Conservation (phyloP, 2,329 filamentous ascomycete species). For the Dactylonectria estremocensis region DNA sequence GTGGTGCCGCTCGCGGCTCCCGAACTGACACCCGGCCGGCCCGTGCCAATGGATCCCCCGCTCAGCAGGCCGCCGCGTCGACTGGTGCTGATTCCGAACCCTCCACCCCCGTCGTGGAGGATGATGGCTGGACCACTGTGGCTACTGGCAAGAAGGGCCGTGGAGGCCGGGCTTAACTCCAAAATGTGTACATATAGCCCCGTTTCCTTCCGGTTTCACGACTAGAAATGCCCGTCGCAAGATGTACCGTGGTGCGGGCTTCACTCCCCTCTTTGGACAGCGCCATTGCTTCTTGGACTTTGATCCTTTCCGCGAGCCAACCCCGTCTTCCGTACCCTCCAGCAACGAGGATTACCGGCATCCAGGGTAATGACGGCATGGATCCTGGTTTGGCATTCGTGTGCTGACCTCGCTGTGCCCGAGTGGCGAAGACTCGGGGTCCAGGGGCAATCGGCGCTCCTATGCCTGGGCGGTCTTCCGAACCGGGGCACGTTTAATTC, state of each 20-base stretch:
- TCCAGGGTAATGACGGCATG: constrained; percentile 5
- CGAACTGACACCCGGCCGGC: constrained; percentile 63
- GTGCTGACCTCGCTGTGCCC: constrained; percentile 34
- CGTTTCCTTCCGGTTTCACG: constrained; percentile 54
- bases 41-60: constrained; percentile 65
- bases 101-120: constrained; percentile 65
- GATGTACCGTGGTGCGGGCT: constrained; percentile 46
- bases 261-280: constrained; percentile 30
- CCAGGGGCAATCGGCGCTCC: constrained; percentile 30
- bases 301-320: constrained; percentile 39
- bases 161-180: constrained; percentile 52
- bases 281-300: constrained; percentile 38
- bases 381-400: constrained; percentile 12
- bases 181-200: constrained; percentile 55
- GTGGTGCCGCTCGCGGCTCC: constrained; percentile 58
- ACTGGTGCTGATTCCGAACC: constrained; percentile 48
- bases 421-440: constrained; percentile 25
- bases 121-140: constrained; percentile 75
- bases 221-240: constrained; percentile 54
- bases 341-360: constrained; percentile 23
- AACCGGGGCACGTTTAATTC: constrained; percentile 40
- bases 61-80: constrained; percentile 54
- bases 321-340: constrained; percentile 36
- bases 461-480: constrained; percentile 35
- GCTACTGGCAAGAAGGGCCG: constrained; percentile 57